Base-by-base conservation (phyloP, 2,329 filamentous ascomycete genomes). In the Teratosphaeria gauchensis region DNA sequence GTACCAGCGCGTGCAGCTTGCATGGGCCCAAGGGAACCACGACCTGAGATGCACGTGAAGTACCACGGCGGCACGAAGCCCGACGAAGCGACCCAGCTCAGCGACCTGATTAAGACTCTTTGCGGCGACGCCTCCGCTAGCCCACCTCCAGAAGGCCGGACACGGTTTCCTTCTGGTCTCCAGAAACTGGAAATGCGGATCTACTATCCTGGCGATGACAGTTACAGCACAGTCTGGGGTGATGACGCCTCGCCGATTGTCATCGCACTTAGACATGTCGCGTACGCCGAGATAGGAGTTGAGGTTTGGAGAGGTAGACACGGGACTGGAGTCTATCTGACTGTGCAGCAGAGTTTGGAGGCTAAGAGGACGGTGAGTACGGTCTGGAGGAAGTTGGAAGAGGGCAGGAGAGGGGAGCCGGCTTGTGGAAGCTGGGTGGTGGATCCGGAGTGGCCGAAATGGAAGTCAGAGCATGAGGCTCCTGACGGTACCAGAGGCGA, bases 201-300 rank as follows among this genome's bases (percentile, higher is more conserved):
- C 53, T 72, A 74, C 58, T 77, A 74, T 53, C 72, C 75, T 0
- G 74, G 73, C 8, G 65, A 68, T 3, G 67, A 72, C 48, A 66
- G 69, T 11, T 76, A 75, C 62, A 66, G 63, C 51, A 66, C 62
- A 8, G 70, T 76, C 7, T 77, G 75, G 74, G 65, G 68, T 32
- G 72, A 75, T 58, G 70, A 74, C 31, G 58, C 66, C 51, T 72
- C 69, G 19, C 74, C 75, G 0, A 63, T 74, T 54, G 69, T 67
- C 7, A 65, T 74, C 28, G 70, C 73, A 1, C 59, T 77, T 53
- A 65, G 68, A 28, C 74, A 72, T 59, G 69, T 74, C n/a, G 68
- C 64, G 54, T 68, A 66, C 24, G 75, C 71, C 19, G 70, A 71
- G 35, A 72, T 77, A n/a, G 66, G 65, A 7, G 69, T 73, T 51